Evolutionary conservation across 2,329 filamentous ascomycete species (phyloP).

Genomic region (Aspergillus sp.): DNA sequence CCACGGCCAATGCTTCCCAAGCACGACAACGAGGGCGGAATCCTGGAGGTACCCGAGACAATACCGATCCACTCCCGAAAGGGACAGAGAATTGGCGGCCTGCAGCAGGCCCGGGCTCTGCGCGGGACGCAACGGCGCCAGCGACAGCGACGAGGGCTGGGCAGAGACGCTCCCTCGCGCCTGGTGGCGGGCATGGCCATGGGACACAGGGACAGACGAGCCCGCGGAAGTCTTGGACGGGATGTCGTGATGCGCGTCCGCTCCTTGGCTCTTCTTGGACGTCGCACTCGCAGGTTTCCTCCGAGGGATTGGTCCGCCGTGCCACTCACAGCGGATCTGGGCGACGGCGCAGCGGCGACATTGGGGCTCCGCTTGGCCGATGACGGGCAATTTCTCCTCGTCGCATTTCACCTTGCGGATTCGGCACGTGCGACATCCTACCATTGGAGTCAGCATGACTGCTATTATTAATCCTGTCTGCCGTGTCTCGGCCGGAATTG

Average conservation of each 20-base stretch:
- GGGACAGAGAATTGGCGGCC: constrained; percentile 21
- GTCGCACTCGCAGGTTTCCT: constrained; percentile 2
- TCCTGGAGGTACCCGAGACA: constrained; percentile 22
- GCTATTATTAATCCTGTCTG: not conserved
- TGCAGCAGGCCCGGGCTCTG: constrained; percentile 12
- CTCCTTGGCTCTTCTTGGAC: constrained; percentile 4
- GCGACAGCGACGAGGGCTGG: not conserved
- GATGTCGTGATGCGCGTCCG: not conserved
- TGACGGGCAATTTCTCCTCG: constrained; percentile 21
- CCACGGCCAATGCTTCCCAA: constrained; percentile 29
- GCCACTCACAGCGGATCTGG: constrained; percentile 26
- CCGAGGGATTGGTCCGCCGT: constrained; percentile 21
- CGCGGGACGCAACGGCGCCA: constrained; percentile 7
- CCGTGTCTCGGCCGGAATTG: not conserved
- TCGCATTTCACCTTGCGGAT: constrained; percentile 31
- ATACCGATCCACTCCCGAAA: constrained; percentile 21
- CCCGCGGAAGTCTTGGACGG: not conserved
- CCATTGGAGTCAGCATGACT: not conserved
- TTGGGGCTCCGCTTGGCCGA: constrained; percentile 20
- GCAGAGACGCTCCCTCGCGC: not conserved
- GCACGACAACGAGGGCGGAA: constrained; percentile 23
- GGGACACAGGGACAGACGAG: not conserved
- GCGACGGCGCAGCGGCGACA: constrained; percentile 21
- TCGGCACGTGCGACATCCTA: constrained; percentile 29
- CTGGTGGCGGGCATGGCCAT: not conserved